Evolutionary conservation across 208 protist genomes (phyloP), one percentile per base, ranked within the genome.

Genomic region (Novymonas esmeraldas): DNA sequence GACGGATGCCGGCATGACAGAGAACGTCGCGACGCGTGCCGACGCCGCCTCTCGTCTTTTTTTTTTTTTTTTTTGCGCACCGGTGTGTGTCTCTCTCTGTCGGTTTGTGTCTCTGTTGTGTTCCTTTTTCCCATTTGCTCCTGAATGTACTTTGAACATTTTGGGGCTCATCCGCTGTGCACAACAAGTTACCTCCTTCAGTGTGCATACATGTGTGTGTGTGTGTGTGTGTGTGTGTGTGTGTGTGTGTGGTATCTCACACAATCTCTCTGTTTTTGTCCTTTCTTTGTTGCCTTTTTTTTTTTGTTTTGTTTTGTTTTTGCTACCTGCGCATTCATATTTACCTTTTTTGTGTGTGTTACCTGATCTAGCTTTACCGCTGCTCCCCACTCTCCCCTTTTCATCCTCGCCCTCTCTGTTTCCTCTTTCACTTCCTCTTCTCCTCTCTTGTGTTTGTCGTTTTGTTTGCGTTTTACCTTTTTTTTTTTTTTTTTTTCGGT

Each of bases 21-120:
- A 20, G 16, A 49, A 34, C 14, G 4, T 10, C 14, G 1, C 5
- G 38, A 41, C 18, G 39, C 13, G 2, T 18, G 33, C 22, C 22
- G 29, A 20, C 31, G n/a, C n/a, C n/a, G n/a, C n/a, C n/a, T n/a
- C n/a, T n/a, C n/a, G n/a, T n/a, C 14, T 20, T 61, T 44, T 60
- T 71, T 51, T 28, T 60, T 45, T 29, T 2, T 69, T 65, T 71
- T 34, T 55, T 45, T 31, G 54, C 26, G 24, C 22, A 22, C 36
- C 18, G n/a, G 31, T 61, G 38, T 41, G 57, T 50, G 13, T 48
- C n/a, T 51, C 18, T 29, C 29, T 24, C 38, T 26, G 54, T 24
- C 52, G 42, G 39, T 39, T 60, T 22, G 31, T 33, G 34, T n/a
- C n/a, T n/a, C n/a, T n/a, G n/a, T n/a, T 64, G 16, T 49, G 4